Conservation (phyloP, 2,329 filamentous ascomycete genomes). For the Beauveria medogensis region DNA sequence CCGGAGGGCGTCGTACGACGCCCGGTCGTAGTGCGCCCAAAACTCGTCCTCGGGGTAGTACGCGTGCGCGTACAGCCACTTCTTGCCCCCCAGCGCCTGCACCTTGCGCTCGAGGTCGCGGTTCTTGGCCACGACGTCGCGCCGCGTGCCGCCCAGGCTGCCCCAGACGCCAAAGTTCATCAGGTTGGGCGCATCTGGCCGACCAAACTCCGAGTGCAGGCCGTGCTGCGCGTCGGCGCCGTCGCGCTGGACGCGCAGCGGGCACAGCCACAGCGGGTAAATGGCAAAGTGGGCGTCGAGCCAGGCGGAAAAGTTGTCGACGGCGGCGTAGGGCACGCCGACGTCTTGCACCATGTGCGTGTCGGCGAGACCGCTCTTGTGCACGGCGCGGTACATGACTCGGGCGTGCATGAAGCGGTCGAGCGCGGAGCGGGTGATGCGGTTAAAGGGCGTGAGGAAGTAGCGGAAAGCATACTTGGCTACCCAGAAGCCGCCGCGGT, state of each 20-base stretch:
- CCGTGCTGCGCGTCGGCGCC: conserved; percentile 35
- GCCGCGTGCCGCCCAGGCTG: conserved; percentile 31
- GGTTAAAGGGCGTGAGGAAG: conserved; percentile 58
- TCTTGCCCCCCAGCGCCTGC: conserved; percentile 52
- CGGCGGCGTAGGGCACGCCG: conserved; percentile 37
- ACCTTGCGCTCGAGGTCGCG: conserved; percentile 52
- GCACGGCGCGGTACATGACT: conserved; percentile 57
- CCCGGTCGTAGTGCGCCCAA: conserved; percentile 54
- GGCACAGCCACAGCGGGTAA: conserved; percentile 51
- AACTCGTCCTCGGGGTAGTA: conserved; percentile 59
- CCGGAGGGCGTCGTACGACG: conserved; percentile 51
- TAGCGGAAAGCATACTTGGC: conserved; percentile 55
- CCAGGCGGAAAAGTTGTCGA: conserved; percentile 39
- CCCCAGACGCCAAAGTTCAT: conserved; percentile 61
- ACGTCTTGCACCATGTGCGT: conserved; percentile 60
- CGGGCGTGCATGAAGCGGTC: conserved; percentile 56
- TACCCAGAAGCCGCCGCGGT: conserved; percentile 54
- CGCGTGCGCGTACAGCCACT: conserved; percentile 63
- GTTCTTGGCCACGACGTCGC: conserved; percentile 46
- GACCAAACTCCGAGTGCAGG: conserved; percentile 38
- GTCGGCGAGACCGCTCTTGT: conserved; percentile 51
- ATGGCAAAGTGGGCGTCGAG: conserved; percentile 36
- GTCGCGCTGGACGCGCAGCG: conserved; percentile 36
- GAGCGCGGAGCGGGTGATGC: conserved; percentile 50
- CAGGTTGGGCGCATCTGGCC: conserved; percentile 31